These are phyloP conservation scores for Neoascochyta sp. DNA, from an alignment of 2,329 filamentous ascomycete genomes.

Conservation along the genomic window DNA sequence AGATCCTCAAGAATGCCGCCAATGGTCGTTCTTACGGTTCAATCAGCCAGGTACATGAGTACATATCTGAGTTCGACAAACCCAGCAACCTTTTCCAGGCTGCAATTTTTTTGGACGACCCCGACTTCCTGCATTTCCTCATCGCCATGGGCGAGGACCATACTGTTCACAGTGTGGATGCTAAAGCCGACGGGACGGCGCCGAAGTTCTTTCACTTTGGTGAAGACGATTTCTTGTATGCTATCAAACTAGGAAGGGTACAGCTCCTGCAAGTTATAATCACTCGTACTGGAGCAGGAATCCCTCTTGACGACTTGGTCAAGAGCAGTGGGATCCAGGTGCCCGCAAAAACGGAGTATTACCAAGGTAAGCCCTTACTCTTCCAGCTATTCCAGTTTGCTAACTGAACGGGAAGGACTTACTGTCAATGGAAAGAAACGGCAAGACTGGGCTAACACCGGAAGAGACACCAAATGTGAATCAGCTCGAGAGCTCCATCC, in stretches of 20 bases:
- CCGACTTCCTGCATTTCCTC: slow-evolving; percentile 14
- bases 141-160: slow-evolving; percentile 15
- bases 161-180: slow-evolving; percentile 2
- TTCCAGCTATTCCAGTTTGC: too few relatives aligned
- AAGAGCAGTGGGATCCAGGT: slow-evolving; percentile 62
- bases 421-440: slow-evolving; percentile 67
- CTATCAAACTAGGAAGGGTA: slow-evolving; percentile 49
- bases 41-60: slow-evolving; percentile 1
- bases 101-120: slow-evolving; percentile 26
- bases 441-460: slow-evolving; percentile 60
- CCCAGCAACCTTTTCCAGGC: slow-evolving; percentile 27
- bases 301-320: slow-evolving; percentile 65
- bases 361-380: too few relatives aligned
- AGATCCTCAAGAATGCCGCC: slow-evolving; percentile 6
- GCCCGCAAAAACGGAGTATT: slow-evolving; percentile 64
- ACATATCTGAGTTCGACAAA: slow-evolving; percentile 1
- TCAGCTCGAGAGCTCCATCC: slow-evolving; percentile 34
- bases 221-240: slow-evolving; percentile 22
- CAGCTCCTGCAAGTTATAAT: slow-evolving; percentile 63
- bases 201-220: slow-evolving; percentile 13
- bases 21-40: slow-evolving; percentile 5
- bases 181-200: slow-evolving; percentile 15
- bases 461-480: slow-evolving; percentile 7
- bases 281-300: slow-evolving; percentile 61
- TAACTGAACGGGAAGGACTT: too few relatives aligned